Base-by-base conservation (phyloP, 2,329 filamentous ascomycete genomes). In the Capronia epimyces region DNA sequence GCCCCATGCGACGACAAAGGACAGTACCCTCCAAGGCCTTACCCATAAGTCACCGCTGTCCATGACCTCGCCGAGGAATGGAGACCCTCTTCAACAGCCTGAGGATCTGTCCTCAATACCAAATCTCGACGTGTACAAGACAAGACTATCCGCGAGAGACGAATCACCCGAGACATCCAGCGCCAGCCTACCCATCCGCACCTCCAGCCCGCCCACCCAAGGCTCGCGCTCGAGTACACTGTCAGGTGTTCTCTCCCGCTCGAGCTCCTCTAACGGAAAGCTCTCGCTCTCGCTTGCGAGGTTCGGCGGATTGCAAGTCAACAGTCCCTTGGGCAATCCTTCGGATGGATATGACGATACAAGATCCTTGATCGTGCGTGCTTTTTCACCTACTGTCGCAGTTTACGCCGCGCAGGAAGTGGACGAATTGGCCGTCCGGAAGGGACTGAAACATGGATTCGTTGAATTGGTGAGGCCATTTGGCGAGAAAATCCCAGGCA, bases 381-480 rank as follows among this genome's bases (percentile, higher is more conserved):
- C 89, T 2, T 95, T 95, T 66, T 87, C 91, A 12, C 94, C 93
- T 1, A 87, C 93, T 57, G 82, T 98, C 40, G 87, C 87, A 5
- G 81, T 98, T 22, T 85, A 90, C 60, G 81, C 89, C n/a, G 95
- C 91, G 12, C 73, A 79, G 13, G 91, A 97, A 65, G 93, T 89
- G 1, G 86, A 96, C 64, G 79, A 84, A 50, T 71, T 98, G 52
- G 78, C 89, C 48, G 77, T 76, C 52, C 83, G 86, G 57, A 98
- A 98, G 70, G 94, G 94, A 0, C 87, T 97, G 59, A 75, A 81
- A 32, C 78, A 82, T 39, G 90, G 91, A 0, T 75, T 98, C 43
- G 84, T 89, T 74, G 87, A 95, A 67, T 73, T 98, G 20, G 71
- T 98, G 49, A 78, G 91, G 44, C 91, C 93, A 0, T 98, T 95